Evolutionary conservation across 75 land plant genomes (phyloP), one percentile per base, ranked within the genome.

Genomic region (Picea glauca): DNA sequence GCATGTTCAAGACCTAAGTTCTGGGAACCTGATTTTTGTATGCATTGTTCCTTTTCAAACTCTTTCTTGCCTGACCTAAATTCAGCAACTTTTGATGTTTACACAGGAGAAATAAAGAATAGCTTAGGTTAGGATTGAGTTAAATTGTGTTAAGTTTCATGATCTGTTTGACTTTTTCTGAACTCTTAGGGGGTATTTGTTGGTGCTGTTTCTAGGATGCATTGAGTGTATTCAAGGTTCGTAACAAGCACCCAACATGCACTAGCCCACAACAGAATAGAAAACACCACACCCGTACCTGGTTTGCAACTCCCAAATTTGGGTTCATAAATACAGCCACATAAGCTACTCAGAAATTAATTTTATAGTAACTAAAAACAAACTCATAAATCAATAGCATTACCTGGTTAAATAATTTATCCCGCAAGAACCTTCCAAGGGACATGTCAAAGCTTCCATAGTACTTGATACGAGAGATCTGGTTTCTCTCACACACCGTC

Each of bases 391-490:
- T 56, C 33, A 58, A 64, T 14, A 20, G 76, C 40, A 75, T 77
- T 75, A 92, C 99, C 87, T 86, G 87, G 74, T 85, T 87, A 78
- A 90, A 88, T 58, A 94, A 78, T 72, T 81, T 85, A 32, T 95
- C 91, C 58, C 61, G 81, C 72, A 98, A 66, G 76, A 90, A 95
- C 61, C 83, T 90, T 32, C 98, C 99, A 65, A 98, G 90, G 3
- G 99, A 91, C 85, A 85, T 85, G 88, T 98, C 99, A 77, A 82
- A 88, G 72, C 87, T 81, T 75, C 89, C 91, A 84, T 98, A 98
- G 84, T 89, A 95, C 75, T 91, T 89, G 23, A 98, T 93, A 62
- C 93, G 93, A 72, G 84, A 83, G 75, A 91, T 84, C 77, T 86
- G 91, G 73, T 82, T 91, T 63, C 83, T 82, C 82, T 93, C 89